Evolutionary conservation across 78 protist genomes (phyloP).

Genomic region (Dictyostelium intermedium): DNA sequence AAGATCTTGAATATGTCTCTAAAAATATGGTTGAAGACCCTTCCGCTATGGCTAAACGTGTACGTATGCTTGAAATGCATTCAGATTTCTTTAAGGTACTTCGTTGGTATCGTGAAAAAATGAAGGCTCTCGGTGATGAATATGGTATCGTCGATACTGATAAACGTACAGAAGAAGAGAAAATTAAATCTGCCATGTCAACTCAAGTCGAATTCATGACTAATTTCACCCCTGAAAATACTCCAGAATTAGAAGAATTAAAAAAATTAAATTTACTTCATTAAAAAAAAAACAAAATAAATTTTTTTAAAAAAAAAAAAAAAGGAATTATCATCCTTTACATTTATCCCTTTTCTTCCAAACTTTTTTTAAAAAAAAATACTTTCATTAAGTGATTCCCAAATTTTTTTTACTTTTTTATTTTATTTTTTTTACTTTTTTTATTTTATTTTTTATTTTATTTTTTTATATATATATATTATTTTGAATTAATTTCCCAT

Average conservation of each 20-base stretch:
- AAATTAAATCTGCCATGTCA: slow-evolving; percentile 65
- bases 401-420: neutral
- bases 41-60: slow-evolving; percentile 46
- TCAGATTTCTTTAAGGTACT: slow-evolving; percentile 78
- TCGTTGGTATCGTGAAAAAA: slow-evolving; percentile 78
- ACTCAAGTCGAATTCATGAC: slow-evolving; percentile 77
- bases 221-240: slow-evolving; percentile 51
- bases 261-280: slow-evolving; percentile 42
- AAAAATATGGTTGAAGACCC: slow-evolving; percentile 82
- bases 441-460: neutral
- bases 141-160: slow-evolving; percentile 64
- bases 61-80: slow-evolving; percentile 78
- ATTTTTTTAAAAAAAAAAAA: too few relatives aligned
- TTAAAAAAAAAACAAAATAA: neutral
- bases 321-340: too few relatives aligned
- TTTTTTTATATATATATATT: too few relatives aligned
- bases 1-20: slow-evolving; percentile 73
- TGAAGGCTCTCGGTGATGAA: slow-evolving; percentile 80
- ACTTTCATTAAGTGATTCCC: too few relatives aligned
- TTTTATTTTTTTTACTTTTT: neutral
- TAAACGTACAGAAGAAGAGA: slow-evolving; percentile 66
- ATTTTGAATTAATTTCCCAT: slow-evolving; percentile 19
- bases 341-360: too few relatives aligned
- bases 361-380: too few relatives aligned
- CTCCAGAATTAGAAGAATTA: slow-evolving; percentile 68